phyloP scores from a whole-genome alignment of 2,329 filamentous ascomycete species.

The Cercospora janseana region DNA sequence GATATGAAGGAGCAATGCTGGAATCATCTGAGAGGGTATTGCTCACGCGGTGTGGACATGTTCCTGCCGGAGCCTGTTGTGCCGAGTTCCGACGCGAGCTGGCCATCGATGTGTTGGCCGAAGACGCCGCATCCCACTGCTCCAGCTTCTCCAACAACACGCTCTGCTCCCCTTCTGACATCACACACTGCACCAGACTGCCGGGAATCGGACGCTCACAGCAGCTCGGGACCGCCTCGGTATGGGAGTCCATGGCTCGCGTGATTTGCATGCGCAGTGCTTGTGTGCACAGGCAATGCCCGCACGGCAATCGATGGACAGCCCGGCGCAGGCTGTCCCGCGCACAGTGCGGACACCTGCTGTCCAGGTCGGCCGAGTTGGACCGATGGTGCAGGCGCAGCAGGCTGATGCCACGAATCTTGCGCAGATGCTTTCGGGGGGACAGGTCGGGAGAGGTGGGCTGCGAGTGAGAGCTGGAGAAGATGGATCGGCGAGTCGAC shows the following conservation, averaged over 20 bases:
- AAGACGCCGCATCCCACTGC: constrained; percentile 35
- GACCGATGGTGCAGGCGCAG: constrained; percentile 31
- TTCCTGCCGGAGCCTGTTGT: constrained; percentile 8
- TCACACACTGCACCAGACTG: constrained; percentile 40
- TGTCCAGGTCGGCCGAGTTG: constrained; percentile 30
- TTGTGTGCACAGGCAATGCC: constrained; percentile 37
- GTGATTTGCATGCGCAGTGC: constrained; percentile 39
- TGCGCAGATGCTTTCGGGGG: constrained; percentile 36
- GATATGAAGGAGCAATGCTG: constrained; percentile 12
- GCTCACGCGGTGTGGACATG: constrained; percentile 6
- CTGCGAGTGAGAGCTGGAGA: constrained; percentile 33
- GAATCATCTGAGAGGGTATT: constrained; percentile 25
- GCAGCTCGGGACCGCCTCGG: constrained; percentile 41
- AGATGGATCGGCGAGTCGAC: constrained; percentile 33
- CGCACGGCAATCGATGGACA: constrained; percentile 37
- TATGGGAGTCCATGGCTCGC: constrained; percentile 35
- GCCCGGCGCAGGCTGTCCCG: constrained; percentile 33
- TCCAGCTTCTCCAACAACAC: constrained; percentile 36
- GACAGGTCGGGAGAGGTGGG: constrained; percentile 30
- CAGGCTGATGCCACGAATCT: constrained; percentile 37
- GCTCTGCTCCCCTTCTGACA: constrained; percentile 41
- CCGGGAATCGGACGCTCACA: constrained; percentile 44
- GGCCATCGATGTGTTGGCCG: constrained; percentile 18
- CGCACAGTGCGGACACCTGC: constrained; percentile 37
- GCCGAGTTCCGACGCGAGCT: constrained; percentile 21